These are phyloP conservation scores for Didymella keratinophila DNA, from an alignment of 2,329 filamentous ascomycete species.

Conservation along the genomic window DNA sequence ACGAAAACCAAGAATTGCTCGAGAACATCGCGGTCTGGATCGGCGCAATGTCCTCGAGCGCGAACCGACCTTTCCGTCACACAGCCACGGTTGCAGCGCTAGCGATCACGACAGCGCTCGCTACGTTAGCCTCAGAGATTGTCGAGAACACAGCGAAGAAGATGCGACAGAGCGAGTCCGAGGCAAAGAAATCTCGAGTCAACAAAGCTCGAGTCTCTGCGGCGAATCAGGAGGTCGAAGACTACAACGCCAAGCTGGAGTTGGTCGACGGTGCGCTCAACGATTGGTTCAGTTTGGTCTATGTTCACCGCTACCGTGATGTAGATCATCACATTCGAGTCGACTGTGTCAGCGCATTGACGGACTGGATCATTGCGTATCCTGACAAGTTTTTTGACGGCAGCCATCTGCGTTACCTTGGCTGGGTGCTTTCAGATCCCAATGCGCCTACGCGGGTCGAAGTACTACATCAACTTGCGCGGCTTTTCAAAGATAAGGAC, in stretches of 20 bases:
- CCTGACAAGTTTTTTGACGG: constrained; percentile 91
- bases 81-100: constrained; percentile 88
- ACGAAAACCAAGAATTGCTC: constrained; percentile 77
- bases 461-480: constrained; percentile 81
- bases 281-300: constrained; percentile 90
- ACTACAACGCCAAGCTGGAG: constrained; percentile 74
- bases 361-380: constrained; percentile 85
- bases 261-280: constrained; percentile 75
- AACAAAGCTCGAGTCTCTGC: constrained; percentile 81
- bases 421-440: constrained; percentile 92
- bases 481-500: constrained; percentile 80
- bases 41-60: constrained; percentile 86
- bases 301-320: constrained; percentile 94
- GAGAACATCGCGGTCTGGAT: constrained; percentile 93
- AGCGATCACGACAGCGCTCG: constrained; percentile 79
- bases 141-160: constrained; percentile 76
- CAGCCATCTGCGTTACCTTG: constrained; percentile 88
- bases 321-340: constrained; percentile 87
- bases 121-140: constrained; percentile 74
- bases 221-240: constrained; percentile 74
- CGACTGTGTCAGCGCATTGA: constrained; percentile 86
- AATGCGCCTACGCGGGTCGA: constrained; percentile 79
- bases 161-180: constrained; percentile 79
- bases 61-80: constrained; percentile 88
- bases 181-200: constrained; percentile 74